Conservation (phyloP, 371 early-diverging fungal species). For the Mucor saturninus region DNA sequence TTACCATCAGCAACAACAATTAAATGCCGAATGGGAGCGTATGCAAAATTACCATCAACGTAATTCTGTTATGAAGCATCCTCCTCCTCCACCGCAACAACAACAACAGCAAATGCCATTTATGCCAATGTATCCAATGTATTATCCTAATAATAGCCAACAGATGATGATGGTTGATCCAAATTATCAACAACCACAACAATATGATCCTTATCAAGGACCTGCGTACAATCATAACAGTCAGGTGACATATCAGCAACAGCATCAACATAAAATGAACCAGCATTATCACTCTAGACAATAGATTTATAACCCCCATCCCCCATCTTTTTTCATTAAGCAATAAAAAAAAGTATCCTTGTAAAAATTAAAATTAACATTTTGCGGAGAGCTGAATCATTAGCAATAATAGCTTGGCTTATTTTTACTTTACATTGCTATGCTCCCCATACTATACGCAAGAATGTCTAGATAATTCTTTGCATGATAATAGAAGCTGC, state of each 20-base stretch:
- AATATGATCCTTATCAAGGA: slow-evolving; percentile 1
- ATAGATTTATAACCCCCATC: too few species aligned
- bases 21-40: slow-evolving; percentile 46
- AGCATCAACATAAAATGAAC: too few species aligned
- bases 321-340: too few species aligned
- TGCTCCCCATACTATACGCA: too few species aligned
- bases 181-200: background rate
- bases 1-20: slow-evolving; percentile 31
- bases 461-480: too few species aligned
- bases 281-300: too few species aligned
- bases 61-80: slow-evolving; percentile 37
- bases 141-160: slow-evolving; percentile 10
- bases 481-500: too few species aligned
- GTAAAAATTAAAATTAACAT: too few species aligned
- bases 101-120: slow-evolving; percentile 14
- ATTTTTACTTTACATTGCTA: too few species aligned
- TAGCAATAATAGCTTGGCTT: too few species aligned
- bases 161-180: background rate
- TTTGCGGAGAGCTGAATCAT: too few species aligned
- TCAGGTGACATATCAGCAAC: background rate
- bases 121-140: slow-evolving; percentile 27
- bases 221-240: background rate
- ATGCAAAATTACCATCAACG: slow-evolving; percentile 49
- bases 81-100: background rate
- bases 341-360: too few species aligned